These are phyloP conservation scores for Casuarina equisetifolia DNA, from an alignment of 306 rosid species.

Conservation along the genomic window DNA sequence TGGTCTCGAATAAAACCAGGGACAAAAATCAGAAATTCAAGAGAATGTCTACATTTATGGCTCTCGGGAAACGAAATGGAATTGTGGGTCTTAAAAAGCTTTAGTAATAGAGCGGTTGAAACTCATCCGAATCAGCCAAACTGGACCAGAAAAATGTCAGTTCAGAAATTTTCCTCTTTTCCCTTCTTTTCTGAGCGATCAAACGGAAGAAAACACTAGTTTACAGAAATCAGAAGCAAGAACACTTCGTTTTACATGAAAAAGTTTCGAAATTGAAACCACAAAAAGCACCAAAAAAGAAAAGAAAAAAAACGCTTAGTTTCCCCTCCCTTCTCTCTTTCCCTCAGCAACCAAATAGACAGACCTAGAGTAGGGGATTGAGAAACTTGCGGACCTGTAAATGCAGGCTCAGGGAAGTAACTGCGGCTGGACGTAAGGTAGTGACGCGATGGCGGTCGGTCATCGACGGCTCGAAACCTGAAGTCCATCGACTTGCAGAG, in stretches of 20 bases:
- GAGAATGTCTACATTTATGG: background rate
- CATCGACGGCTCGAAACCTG: constrained; percentile 38
- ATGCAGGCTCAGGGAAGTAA: constrained; percentile 12
- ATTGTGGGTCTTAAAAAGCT: background rate
- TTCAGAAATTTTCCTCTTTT: background rate
- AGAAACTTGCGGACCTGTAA: constrained; percentile 6
- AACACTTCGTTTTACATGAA: background rate
- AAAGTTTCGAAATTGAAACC: background rate
- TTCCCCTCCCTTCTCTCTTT: too few species aligned
- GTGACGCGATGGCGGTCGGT: constrained; percentile 1
- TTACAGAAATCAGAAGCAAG: background rate
- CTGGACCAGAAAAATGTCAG: background rate
- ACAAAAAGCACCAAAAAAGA: background rate
- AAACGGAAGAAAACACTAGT: background rate
- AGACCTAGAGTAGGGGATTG: background rate
- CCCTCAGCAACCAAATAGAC: background rate
- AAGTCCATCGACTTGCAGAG: constrained; percentile 39
- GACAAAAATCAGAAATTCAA: background rate
- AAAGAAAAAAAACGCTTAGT: background rate
- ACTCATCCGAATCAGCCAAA: constrained; percentile 2
- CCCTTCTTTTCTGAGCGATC: background rate
- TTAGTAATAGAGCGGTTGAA: background rate
- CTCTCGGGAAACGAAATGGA: background rate
- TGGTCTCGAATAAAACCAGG: background rate
- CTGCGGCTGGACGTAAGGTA: constrained; percentile 3